Conservation (phyloP, 352 stramenopile species). For the Blastocystis sp. region DNA sequence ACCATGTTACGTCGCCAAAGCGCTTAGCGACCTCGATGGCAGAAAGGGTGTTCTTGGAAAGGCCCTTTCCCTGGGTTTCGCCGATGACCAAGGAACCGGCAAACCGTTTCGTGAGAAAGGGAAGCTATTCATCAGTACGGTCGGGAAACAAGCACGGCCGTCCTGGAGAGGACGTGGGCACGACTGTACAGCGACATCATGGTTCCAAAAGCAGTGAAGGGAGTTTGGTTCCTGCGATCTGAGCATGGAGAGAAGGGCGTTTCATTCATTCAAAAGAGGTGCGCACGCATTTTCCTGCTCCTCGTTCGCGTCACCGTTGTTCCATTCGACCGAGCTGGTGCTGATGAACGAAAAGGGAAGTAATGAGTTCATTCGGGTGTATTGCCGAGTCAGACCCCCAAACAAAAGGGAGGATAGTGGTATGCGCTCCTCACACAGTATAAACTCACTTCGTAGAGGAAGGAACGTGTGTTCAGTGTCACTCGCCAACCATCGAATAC, state of each 20-base stretch:
- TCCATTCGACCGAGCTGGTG: neutral
- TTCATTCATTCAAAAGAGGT: neutral
- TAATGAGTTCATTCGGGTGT: constrained; percentile 66
- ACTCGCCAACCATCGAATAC: constrained; percentile 7
- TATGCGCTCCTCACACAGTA: neutral
- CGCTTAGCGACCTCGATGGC: constrained; percentile 50
- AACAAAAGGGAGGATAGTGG: constrained; percentile 19
- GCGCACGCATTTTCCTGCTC: neutral
- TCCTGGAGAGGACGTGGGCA: no score
- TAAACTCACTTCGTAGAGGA: constrained; percentile 33
- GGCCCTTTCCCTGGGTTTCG: neutral
- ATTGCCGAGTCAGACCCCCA: constrained; percentile 52
- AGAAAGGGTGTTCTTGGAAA: constrained; percentile 54
- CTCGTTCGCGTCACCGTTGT: neutral
- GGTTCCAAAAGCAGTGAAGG: no score
- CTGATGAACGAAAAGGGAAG: constrained; percentile 11
- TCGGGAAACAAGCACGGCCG: neutral
- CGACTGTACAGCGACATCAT: no score
- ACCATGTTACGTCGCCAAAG: constrained; percentile 7
- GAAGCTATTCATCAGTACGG: neutral
- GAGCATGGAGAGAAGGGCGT: neutral
- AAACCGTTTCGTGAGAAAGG: neutral
- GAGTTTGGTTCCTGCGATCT: no score
- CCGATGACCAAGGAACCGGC: constrained; percentile 41
- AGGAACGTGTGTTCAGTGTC: constrained; percentile 19